Conservation (phyloP, 176 grass and related monocot genomes). For the Bromus sterilis region DNA sequence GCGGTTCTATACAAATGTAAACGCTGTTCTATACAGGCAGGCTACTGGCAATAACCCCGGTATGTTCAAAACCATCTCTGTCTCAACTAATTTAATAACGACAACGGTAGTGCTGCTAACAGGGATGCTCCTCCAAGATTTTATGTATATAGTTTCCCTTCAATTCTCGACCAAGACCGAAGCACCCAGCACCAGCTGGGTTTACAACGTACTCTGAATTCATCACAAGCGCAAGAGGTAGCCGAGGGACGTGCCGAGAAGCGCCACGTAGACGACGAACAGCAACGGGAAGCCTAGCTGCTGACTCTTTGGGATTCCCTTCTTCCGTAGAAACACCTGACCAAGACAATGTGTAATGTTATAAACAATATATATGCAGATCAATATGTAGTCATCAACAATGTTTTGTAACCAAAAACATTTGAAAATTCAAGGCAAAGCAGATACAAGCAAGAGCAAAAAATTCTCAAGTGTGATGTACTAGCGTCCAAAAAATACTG, state of each 20-base stretch:
- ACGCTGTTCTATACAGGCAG: slow-evolving; percentile 37
- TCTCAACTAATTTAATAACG: slow-evolving; percentile 22
- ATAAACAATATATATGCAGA: slow-evolving; percentile 3
- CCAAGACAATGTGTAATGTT: slow-evolving; percentile 3
- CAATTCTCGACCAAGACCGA: neutral
- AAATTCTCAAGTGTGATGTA: neutral
- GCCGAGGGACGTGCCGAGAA: slow-evolving; percentile 60
- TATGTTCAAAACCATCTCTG: slow-evolving; percentile 38
- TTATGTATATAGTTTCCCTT: neutral
- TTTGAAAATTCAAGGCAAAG: neutral
- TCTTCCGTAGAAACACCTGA: slow-evolving; percentile 58
- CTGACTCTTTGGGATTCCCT: slow-evolving; percentile 37
- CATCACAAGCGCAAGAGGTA: slow-evolving; percentile 66
- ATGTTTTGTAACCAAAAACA: neutral
- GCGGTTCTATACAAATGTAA: slow-evolving; percentile 44
- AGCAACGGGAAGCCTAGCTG: slow-evolving; percentile 67
- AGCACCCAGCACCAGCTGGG: neutral
- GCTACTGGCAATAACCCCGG: neutral
- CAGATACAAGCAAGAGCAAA: neutral
- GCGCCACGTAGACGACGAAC: slow-evolving; percentile 82
- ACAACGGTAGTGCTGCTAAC: neutral
- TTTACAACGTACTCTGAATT: slow-evolving; percentile 2
- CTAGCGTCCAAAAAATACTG: neutral
- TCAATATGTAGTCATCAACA: neutral
- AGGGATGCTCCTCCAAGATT: neutral